Base-by-base conservation (phyloP, 805 yeast species). In the Metschnikowia hibisci region DNA sequence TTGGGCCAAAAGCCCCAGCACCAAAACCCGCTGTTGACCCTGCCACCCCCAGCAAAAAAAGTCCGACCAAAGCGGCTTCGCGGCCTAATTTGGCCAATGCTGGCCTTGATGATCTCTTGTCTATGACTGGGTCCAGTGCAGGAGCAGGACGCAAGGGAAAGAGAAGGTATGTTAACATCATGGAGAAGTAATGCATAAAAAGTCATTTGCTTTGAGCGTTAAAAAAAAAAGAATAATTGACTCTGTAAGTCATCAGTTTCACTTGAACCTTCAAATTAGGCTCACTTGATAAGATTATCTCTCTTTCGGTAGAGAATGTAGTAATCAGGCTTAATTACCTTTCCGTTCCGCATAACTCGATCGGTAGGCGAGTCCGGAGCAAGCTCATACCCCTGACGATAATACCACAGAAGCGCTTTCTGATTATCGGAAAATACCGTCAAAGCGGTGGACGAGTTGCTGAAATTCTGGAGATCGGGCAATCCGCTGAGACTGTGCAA, bases 31-130 rank as follows among this genome's bases (percentile, higher is more conserved):
- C 29, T 76, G 2, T 73, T 77, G 8, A 80, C 82, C 1, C 83
- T 87, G 5, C 90, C 95, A 7, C 91, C 90, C 6, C 74, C 71
- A 15, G 53, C 57, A 41, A 59, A 53, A 54, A 67, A 56, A n/a
- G 45, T 10, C 37, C 41, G 4, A 27, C 52, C 4, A 52, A 46
- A 16, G 49, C 54, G 25, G 31, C 47, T 18, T 40, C 47, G 18
- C 23, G 35, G 14, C 48, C 58, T 15, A 41, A 45, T 20, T 57
- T 69, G 45, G 73, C 73, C 4, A 63, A 57, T 35, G 74, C 73
- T 5, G 71, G 71, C 0, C 57, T 69, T 36, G 75, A 69, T 42
- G 73, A 67, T 51, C 58, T 69, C 30, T 53, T 69, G 16, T 59
- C 67, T 11, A 37, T 69, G 44, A 31, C 42, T 13, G 42, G 46